Base-by-base conservation (phyloP, 306 rosid species). In the Carpinus fangiana region DNA sequence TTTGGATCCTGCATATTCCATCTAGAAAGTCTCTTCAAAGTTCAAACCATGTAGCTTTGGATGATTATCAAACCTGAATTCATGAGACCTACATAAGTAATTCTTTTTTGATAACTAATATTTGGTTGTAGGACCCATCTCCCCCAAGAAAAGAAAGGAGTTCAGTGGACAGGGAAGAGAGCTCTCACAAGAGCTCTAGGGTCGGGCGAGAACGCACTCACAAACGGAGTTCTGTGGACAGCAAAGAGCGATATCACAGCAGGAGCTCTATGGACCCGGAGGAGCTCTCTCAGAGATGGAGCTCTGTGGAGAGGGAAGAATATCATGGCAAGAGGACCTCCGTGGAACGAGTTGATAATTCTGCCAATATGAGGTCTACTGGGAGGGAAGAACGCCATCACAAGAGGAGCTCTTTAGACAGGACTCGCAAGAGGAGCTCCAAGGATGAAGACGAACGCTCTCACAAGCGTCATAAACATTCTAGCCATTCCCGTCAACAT, bases 111-210 rank as follows among this genome's bases (percentile, higher is more conserved):
- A 31, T 65, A 14, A 65, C 74, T 70, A 28, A 12, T 76, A 8
- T 68, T 38, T 76, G 14, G 48, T 73, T 77, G 54, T 76, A 94
- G 97, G 89, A 78, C 20, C 98, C 98, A 57, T 92, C 97, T 0
- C 97, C 97, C 4, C 97, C 98, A 34, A 80, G 90, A 86, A 92
- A 90, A 82, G 86, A 81, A 70, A 80, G 82, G 78, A 83, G 67
- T 62, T 74, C 79, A n/a, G 59, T 64, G 14, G 84, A 84, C 8
- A 74, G 73, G 72, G 89, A 85, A 75, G 88, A 85, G 73, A 81
- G 83, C 60, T 81, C 82, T 43, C 70, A 46, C 73, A 85, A 84
- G 65, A 76, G 79, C 70, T 85, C 82, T 48, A 21, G 3, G 38
- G 89, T 87, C 12, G 86, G 78, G 73, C 83, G 41, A 16, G 80